Percentiles rank a stretch among this genome's conserved stretches.
These are phyloP conservation scores for Takashimella tepidaria DNA, from an alignment of 1,284 basidiomycete species.

Conservation along the genomic window DNA sequence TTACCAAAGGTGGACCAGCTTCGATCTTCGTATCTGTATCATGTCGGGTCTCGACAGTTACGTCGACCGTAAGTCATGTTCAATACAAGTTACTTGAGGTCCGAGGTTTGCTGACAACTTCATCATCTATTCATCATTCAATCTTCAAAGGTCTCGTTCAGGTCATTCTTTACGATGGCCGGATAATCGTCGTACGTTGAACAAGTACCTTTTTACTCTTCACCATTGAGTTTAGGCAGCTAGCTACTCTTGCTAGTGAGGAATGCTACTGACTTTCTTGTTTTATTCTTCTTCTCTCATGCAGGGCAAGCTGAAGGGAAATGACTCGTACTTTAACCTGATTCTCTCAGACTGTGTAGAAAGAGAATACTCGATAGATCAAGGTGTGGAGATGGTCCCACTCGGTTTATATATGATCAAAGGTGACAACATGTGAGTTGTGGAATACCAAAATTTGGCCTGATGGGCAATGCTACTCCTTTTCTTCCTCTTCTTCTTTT, in stretches of 20 bases:
- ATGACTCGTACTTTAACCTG: slow-evolving; percentile 87
- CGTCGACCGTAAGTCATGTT: slow-evolving; percentile 37
- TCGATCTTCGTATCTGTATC: too few species aligned
- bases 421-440: slow-evolving; percentile 87
- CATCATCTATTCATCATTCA: background rate
- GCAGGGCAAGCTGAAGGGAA: slow-evolving; percentile 82
- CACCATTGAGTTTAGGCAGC: too few species aligned
- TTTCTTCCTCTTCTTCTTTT: slow-evolving; percentile 2
- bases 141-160: slow-evolving; percentile 42
- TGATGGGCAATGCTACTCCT: background rate
- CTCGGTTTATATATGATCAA: slow-evolving; percentile 96
- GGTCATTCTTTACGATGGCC: slow-evolving; percentile 47
- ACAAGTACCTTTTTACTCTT: too few species aligned
- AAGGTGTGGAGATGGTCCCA: slow-evolving; percentile 88
- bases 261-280: too few species aligned
- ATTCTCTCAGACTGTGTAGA: slow-evolving; percentile 87
- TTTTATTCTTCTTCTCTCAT: too few species aligned
- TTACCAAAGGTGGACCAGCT: too few species aligned
- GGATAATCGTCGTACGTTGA: slow-evolving; percentile 44
- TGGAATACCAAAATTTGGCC: too few species aligned
- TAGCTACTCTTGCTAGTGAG: too few species aligned
- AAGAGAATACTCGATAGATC: slow-evolving; percentile 80
- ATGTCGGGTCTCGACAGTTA: slow-evolving; percentile 43
- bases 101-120: background rate
- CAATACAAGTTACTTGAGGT: background rate